phyloP scores from a whole-genome alignment of 768 basidiomycete genomes.

The Xerocomellus intermedius region DNA sequence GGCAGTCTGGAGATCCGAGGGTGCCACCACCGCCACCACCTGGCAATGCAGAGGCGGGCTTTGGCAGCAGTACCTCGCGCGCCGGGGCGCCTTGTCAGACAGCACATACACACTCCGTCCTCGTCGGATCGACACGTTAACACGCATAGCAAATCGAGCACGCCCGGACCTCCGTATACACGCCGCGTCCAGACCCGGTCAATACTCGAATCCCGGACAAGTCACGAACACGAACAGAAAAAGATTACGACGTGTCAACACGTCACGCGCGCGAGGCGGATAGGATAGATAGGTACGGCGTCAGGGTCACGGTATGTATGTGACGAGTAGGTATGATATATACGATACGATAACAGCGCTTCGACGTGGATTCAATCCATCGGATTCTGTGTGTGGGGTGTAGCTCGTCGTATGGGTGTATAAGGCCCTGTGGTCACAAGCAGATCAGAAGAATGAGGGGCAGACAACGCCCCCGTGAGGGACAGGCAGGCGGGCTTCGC shows the following conservation, averaged over 20 bases:
- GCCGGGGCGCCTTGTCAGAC: not conserved
- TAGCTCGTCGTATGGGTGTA: not conserved
- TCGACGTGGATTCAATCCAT: not conserved
- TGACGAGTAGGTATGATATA: slow-evolving; percentile 7
- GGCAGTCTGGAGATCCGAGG: too few species aligned
- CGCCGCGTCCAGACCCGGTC: not conserved
- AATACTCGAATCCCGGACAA: not conserved
- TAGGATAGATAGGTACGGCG: slow-evolving; percentile 3
- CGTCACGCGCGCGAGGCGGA: not conserved
- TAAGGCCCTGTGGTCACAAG: slow-evolving; percentile 3
- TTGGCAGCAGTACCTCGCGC: too few species aligned
- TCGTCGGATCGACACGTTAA: not conserved
- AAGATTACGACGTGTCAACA: not conserved
- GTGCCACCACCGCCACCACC: too few species aligned
- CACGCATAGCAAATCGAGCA: not conserved
- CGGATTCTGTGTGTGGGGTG: not conserved
- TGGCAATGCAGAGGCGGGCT: too few species aligned
- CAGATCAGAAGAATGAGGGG: slow-evolving; percentile 6
- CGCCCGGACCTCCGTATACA: not conserved
- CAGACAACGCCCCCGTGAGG: not conserved
- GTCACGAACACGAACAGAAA: not conserved
- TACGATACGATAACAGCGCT: slow-evolving; percentile 4
- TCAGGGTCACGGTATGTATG: slow-evolving; percentile 2
- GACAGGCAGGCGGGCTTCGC: not conserved
- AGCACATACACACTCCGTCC: not conserved